Conservation (phyloP, 2,329 filamentous ascomycete genomes). For the Celoporthe dispersa region DNA sequence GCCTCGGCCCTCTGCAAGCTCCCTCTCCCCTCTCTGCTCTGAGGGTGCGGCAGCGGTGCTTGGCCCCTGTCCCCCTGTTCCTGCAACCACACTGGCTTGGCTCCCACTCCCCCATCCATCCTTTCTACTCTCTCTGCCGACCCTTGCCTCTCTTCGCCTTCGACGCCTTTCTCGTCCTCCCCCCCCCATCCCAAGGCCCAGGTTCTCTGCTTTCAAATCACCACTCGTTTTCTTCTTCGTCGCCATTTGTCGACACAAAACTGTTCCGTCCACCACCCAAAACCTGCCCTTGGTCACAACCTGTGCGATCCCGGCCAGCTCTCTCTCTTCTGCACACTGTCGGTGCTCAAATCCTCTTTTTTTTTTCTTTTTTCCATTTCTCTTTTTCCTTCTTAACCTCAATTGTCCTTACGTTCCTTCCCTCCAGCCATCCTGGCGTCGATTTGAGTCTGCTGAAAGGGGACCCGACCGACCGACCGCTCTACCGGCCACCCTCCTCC, state of each 20-base stretch:
- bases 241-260: constrained; percentile 10
- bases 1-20: background rate
- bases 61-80: background rate
- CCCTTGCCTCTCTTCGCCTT: constrained; percentile 4
- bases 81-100: constrained; percentile 6
- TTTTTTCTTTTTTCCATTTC: background rate
- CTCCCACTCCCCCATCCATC: background rate
- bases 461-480: constrained; percentile 15
- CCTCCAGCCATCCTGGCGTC: constrained; percentile 20
- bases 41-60: background rate
- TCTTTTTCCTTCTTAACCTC: background rate
- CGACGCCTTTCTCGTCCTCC: constrained; percentile 5
- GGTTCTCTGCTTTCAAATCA: constrained; percentile 23
- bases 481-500: constrained; percentile 1
- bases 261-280: background rate
- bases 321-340: constrained; percentile 23
- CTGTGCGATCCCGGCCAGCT: constrained; percentile 24
- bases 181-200: constrained; percentile 1
- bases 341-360: constrained; percentile 17
- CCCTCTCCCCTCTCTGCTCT: background rate
- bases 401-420: constrained; percentile 21
- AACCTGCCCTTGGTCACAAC: constrained; percentile 13
- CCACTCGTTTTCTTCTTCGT: constrained; percentile 12
- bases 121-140: background rate
- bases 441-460: constrained; percentile 21